Conservation (phyloP, 371 early-diverging fungal genomes). For the Cokeromyces recurvatus region DNA sequence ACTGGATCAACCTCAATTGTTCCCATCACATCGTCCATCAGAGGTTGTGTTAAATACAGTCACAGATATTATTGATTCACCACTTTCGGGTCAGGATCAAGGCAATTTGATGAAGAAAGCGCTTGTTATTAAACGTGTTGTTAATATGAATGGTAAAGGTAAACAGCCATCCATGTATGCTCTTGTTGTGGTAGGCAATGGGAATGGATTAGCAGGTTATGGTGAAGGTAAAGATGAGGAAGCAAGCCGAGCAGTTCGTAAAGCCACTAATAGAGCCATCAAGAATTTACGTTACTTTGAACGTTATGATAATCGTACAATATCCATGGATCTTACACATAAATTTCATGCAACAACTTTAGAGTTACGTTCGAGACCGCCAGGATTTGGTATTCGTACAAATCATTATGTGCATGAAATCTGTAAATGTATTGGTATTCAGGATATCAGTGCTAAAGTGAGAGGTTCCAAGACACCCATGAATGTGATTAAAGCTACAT, state of each 20-base stretch:
- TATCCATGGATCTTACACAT: conserved; percentile 83
- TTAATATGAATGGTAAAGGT: conserved; percentile 84
- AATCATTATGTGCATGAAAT: conserved; percentile 95
- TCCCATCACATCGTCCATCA: conserved; percentile 35
- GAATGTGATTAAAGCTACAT: conserved; percentile 96
- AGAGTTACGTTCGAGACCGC: conserved; percentile 82
- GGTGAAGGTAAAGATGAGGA: conserved; percentile 92
- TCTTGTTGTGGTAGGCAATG: conserved; percentile 94
- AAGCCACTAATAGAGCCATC: conserved; percentile 87
- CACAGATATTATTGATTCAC: conserved; percentile 38
- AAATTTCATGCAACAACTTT: conserved; percentile 88
- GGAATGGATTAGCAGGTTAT: conserved; percentile 90
- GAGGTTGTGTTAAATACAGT: conserved; percentile 37
- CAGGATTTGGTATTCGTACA: conserved; percentile 92
- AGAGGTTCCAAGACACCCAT: conserved; percentile 91
- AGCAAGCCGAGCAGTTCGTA: conserved; percentile 74
- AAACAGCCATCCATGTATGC: conserved; percentile 85
- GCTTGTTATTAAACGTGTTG: conserved; percentile 72
- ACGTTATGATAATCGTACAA: conserved; percentile 93
- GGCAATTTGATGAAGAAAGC: conserved; percentile 65
- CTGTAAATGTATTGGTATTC: conserved; percentile 89
- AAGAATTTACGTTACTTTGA: conserved; percentile 82
- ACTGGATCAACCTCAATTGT: conserved; percentile 36
- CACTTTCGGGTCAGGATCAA: conserved; percentile 28
- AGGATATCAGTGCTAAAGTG: conserved; percentile 90